Conservation (phyloP, 1,139 yeast species). For the Saccharomyces hybrid region DNA sequence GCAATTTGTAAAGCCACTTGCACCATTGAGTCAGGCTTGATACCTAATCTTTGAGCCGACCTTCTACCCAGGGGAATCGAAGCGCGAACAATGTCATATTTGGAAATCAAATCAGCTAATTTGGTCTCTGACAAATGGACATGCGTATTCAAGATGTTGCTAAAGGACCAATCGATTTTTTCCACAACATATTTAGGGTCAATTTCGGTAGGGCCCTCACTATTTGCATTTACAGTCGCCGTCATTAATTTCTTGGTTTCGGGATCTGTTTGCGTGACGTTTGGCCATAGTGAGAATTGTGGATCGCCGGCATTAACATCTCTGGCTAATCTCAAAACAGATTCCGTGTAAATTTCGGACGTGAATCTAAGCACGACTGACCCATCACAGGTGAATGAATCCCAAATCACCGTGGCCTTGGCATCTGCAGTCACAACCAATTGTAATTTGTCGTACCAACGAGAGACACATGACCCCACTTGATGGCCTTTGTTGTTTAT, state of each 20-base stretch:
- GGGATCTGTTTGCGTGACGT: slow-evolving; percentile 34
- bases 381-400: slow-evolving; percentile 67
- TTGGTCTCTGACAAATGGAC: slow-evolving; percentile 66
- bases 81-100: slow-evolving; percentile 51
- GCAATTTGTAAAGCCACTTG: slow-evolving; percentile 66
- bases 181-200: slow-evolving; percentile 33
- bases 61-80: slow-evolving; percentile 39
- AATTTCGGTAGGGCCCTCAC: slow-evolving; percentile 26
- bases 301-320: slow-evolving; percentile 59
- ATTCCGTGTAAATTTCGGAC: slow-evolving; percentile 69
- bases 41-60: slow-evolving; percentile 44
- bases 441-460: slow-evolving; percentile 77
- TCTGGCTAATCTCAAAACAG: slow-evolving; percentile 61
- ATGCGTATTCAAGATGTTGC: slow-evolving; percentile 41
- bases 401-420: slow-evolving; percentile 73
- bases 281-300: slow-evolving; percentile 51
- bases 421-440: slow-evolving; percentile 60
- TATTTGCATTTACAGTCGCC: slow-evolving; percentile 5
- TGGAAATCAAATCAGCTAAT: slow-evolving; percentile 65
- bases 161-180: slow-evolving; percentile 44
- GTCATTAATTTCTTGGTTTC: slow-evolving; percentile 26
- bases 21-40: slow-evolving; percentile 59
- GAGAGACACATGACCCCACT: slow-evolving; percentile 64
- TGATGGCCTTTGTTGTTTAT: slow-evolving; percentile 53
- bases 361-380: slow-evolving; percentile 67